Base-by-base conservation (phyloP, 2,329 filamentous ascomycete species). In the Sporothrix dimorphospora region DNA sequence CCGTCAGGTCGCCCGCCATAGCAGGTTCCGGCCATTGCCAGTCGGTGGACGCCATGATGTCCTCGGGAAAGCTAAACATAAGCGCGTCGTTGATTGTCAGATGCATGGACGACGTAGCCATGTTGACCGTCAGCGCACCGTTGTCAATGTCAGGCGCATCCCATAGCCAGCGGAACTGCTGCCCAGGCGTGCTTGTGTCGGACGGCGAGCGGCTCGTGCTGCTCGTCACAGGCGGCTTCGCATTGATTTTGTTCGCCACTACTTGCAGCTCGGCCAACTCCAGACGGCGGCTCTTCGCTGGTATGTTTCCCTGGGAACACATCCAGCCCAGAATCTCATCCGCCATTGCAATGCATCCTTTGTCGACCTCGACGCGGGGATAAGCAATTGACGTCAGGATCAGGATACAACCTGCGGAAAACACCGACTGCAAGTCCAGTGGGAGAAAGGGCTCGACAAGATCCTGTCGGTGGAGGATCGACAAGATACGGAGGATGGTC, bases 311-410 rank as follows among this genome's bases (percentile, higher is more conserved):
- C 8, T 59, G 34, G 27, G 27, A 34, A 12, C 27, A 30, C 55
- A 59, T 59, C 55, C 55, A 59, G 27, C 27, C 55, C 11, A 59
- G 27, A 38, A 59, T 59, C 27, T 59, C 55, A 21, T 59, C 55
- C 2, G 55, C 55, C 30, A 34, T 59, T 1, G 55, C 30, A 34
- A 59, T 59, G 11, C 55, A 59, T 14, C 55, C 30, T 19, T 59
- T 59, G 30, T 59, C 55, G 12, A 59, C 12, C 24, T 30, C 55
- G 14, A 59, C 27, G 7, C 55, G 55, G 5, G 49, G 49, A n/a
- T 53, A 53, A n/a, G 49, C 49, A 53, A 53, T 53, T 6, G 49
- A 53, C 1, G 49, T 24, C n/a, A 53, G 49, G 2, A 24, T 53
- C 4, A 53, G 21, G 7, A 53, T 53, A n/a, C 49, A 53, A 3